Base-by-base conservation (phyloP, 2,329 filamentous ascomycete species). In the Phaeosphaeria sp. region DNA sequence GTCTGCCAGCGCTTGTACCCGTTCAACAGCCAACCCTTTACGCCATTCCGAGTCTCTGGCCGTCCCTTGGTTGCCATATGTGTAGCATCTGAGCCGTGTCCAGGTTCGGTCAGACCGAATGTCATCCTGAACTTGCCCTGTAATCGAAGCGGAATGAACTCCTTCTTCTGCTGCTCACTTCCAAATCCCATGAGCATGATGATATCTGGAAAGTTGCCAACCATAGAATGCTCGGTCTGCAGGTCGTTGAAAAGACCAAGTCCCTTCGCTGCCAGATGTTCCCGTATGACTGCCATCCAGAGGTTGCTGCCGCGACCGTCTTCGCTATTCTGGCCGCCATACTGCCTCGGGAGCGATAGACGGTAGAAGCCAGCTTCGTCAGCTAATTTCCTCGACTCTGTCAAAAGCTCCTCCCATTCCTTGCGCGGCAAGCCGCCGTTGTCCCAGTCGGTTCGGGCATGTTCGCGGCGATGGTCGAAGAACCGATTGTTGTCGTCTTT, bases 1-100 rank as follows among this genome's bases (percentile, higher is more conserved):
- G 85, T 88, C 78, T 89, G 87, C 87, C 87, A 89, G 73, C 85
- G 87, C 77, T 89, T 89, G 48, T 77, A 78, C 2, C 86, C 87
- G 47, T 83, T 84, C 64, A 89, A 81, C 63, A 83, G 48, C 77
- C 81, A 87, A 6, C 82, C 82, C 1, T 78, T 69, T 4, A 77
- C 75, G 0, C 81, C 83, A 48, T 81, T 77, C 3, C 75, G 77
- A 13, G 66, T 79, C 63, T 81, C 79, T 22, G 76, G 78, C 30
- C 64, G 74, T 1, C 84, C 87, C 23, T 72, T 77, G 0, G 86
- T 89, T 21, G 79, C 82, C 84, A 88, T 87, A 66, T 85, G 83
- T 2, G 86, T 89, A 5, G 85, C 86, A 72, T 89, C 86, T 57
- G 83, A 87, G 18, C 87, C 87, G 66, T 89, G 86, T 18, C 80